Evolutionary conservation across 2,329 filamentous ascomycete genomes (phyloP).

Genomic region (Colletotrichum tabaci): DNA sequence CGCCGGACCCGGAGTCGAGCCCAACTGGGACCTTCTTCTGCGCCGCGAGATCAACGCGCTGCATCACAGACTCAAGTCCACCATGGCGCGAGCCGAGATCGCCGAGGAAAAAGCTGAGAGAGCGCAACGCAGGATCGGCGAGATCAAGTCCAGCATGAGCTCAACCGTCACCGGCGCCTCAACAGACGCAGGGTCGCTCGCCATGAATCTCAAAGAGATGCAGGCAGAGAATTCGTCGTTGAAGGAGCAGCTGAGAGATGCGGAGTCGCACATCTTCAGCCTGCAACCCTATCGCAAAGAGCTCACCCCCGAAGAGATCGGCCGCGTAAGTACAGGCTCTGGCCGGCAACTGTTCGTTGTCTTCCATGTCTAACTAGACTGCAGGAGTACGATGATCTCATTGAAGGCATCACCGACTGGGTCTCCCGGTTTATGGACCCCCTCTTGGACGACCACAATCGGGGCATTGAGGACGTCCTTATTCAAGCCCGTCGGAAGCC

Average conservation of each 20-base stretch:
- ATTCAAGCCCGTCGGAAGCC: constrained; percentile 45
- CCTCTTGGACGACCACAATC: constrained; percentile 48
- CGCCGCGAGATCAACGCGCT: constrained; percentile 46
- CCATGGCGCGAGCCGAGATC: constrained; percentile 43
- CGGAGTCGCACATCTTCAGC: constrained; percentile 58
- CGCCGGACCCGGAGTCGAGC: background rate
- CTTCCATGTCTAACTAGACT: constrained; percentile 33
- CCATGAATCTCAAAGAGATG: constrained; percentile 44
- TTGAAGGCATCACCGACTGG: constrained; percentile 54
- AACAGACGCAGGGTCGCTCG: constrained; percentile 46
- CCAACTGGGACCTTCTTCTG: constrained; percentile 26
- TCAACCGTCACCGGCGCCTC: constrained; percentile 45
- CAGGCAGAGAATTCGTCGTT: constrained; percentile 49
- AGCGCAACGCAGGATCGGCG: constrained; percentile 46
- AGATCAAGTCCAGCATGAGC: constrained; percentile 46
- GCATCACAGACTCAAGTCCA: constrained; percentile 9
- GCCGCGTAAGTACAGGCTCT: constrained; percentile 48
- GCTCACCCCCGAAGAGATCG: constrained; percentile 54
- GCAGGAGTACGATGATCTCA: constrained; percentile 55
- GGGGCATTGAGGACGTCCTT: constrained; percentile 46
- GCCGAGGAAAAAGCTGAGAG: constrained; percentile 50
- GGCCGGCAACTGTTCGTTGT: no score
- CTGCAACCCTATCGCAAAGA: constrained; percentile 58
- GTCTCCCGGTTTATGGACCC: constrained; percentile 53
- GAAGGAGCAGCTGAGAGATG: constrained; percentile 52